Evolutionary conservation across 2,329 filamentous ascomycete genomes (phyloP).

Genomic region (Alternaria conjuncta): DNA sequence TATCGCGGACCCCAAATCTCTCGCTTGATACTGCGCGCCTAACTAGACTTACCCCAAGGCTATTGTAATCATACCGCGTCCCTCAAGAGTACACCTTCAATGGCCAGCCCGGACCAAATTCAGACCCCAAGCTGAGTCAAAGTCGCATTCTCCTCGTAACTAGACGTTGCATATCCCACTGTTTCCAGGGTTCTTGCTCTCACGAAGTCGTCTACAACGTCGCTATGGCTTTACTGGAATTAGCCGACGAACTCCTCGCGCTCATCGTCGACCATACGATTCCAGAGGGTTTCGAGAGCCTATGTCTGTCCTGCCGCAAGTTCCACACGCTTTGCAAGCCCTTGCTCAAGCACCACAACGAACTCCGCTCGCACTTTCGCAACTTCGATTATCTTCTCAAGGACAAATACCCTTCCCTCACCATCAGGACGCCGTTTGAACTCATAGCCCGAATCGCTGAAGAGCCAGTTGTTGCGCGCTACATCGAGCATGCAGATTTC

Average conservation of each 20-base stretch:
- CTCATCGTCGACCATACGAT: not conserved
- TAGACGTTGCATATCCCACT: not conserved
- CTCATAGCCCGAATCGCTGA: conserved; percentile 19
- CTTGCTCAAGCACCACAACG: conserved; percentile 18
- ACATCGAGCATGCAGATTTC: conserved; percentile 20
- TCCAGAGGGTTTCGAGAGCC: conserved; percentile 17
- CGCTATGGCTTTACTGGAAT: not conserved
- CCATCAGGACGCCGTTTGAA: conserved; percentile 18
- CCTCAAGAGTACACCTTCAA: not conserved
- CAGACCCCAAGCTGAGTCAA: not conserved
- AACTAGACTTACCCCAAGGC: not conserved
- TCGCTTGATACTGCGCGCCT: not conserved
- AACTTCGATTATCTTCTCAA: conserved; percentile 15
- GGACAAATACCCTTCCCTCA: conserved; percentile 4
- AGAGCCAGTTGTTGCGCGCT: conserved; percentile 21
- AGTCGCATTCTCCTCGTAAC: not conserved
- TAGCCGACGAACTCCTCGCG: not conserved
- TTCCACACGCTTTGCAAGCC: conserved; percentile 20
- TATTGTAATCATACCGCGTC: not conserved
- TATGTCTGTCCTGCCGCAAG: conserved; percentile 15
- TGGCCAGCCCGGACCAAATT: not conserved
- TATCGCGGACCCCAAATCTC: not conserved
- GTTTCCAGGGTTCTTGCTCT: not conserved
- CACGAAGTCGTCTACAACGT: not conserved
- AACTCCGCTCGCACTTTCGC: conserved; percentile 17